phyloP scores from a whole-genome alignment of 352 stramenopile species.

The Globisporangium lucens region DNA sequence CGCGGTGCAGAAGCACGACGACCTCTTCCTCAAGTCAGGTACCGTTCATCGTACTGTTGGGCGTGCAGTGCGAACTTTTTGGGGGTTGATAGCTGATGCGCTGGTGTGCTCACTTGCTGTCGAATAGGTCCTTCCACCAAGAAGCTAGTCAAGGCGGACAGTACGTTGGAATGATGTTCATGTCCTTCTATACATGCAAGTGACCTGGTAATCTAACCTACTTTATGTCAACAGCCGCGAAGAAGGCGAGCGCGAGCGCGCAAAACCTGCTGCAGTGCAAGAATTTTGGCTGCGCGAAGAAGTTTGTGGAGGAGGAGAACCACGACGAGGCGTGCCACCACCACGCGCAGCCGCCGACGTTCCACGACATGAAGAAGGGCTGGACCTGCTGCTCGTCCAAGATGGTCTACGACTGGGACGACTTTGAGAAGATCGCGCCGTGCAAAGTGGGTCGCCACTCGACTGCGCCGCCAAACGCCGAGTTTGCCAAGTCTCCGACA shows the following conservation, averaged over 20 bases:
- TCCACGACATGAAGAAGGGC: slow-evolving; percentile 91
- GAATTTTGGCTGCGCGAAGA: slow-evolving; percentile 84
- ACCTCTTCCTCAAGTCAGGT: slow-evolving; percentile 79
- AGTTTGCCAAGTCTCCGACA: slow-evolving; percentile 80
- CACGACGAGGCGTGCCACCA: slow-evolving; percentile 69
- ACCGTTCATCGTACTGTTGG: not conserved
- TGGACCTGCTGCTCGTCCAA: slow-evolving; percentile 88
- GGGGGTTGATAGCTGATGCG: not conserved
- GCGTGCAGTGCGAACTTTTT: not conserved
- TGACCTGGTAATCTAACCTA: not conserved
- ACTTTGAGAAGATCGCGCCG: slow-evolving; percentile 89
- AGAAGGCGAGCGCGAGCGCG: not conserved
- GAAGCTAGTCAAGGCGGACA: slow-evolving; percentile 40
- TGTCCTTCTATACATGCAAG: not conserved
- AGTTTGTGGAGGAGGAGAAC: slow-evolving; percentile 81
- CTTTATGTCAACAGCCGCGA: not conserved
- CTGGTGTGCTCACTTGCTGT: not conserved
- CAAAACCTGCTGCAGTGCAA: slow-evolving; percentile 76
- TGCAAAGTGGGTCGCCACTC: slow-evolving; percentile 74
- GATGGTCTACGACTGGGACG: slow-evolving; percentile 95
- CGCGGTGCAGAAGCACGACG: slow-evolving; percentile 82
- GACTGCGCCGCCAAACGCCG: slow-evolving; percentile 54
- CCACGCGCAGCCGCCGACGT: slow-evolving; percentile 76
- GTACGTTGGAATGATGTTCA: slow-evolving; percentile 26
- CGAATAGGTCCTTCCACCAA: slow-evolving; percentile 38